These are phyloP conservation scores for Populus pruinosa DNA, from an alignment of 345 rosid genomes.

Conservation along the genomic window DNA sequence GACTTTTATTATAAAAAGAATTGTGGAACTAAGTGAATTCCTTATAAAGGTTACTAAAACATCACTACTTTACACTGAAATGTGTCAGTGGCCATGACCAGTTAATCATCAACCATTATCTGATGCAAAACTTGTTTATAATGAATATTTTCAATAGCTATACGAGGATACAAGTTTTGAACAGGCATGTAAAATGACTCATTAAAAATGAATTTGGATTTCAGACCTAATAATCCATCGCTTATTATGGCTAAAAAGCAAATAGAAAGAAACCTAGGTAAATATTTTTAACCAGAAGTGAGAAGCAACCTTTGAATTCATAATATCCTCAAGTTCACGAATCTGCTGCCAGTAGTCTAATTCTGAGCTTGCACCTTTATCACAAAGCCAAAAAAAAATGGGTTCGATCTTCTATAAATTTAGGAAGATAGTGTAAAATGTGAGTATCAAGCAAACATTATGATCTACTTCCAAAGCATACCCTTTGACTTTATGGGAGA, in stretches of 20 bases:
- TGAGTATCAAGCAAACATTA: background rate
- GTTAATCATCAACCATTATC: background rate
- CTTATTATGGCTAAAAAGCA: background rate
- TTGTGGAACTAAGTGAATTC: too few species aligned
- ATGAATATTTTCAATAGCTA: background rate
- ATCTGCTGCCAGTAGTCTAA: conserved; percentile 51
- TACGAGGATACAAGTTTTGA: background rate
- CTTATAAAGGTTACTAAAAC: background rate
- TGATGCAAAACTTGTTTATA: background rate
- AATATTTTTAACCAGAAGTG: conserved; percentile 7
- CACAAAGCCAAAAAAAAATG: conserved; percentile 3
- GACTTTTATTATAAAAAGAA: background rate
- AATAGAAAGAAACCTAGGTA: background rate
- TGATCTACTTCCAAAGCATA: conserved; percentile 18
- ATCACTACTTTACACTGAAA: background rate
- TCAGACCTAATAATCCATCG: background rate
- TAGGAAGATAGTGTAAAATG: background rate
- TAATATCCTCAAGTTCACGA: conserved; percentile 57
- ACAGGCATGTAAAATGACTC: background rate
- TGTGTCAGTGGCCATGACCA: background rate
- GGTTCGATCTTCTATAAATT: background rate
- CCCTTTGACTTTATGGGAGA: conserved; percentile 84
- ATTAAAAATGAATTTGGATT: background rate
- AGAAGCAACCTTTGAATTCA: conserved; percentile 77
- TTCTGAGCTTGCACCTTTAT: conserved; percentile 42